phyloP scores from a whole-genome alignment of 2,329 filamentous ascomycete genomes.

The Aspergillus terreus region DNA sequence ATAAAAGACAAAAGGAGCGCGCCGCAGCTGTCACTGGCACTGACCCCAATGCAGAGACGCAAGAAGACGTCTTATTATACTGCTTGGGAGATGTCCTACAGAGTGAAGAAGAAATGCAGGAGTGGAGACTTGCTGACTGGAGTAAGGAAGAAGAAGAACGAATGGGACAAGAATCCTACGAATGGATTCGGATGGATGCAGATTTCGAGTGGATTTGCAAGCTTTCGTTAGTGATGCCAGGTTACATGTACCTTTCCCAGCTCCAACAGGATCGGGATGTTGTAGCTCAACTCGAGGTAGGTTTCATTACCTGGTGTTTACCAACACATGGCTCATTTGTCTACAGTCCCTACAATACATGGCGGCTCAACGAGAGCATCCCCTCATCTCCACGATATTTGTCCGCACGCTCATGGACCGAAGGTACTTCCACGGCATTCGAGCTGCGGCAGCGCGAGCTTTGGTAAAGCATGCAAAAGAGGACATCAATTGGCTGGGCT shows the following conservation, averaged over 20 bases:
- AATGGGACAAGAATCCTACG: constrained; percentile 95
- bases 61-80: constrained; percentile 82
- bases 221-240: constrained; percentile 76
- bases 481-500: constrained; percentile 69
- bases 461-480: constrained; percentile 73
- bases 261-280: constrained; percentile 96
- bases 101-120: constrained; percentile 70
- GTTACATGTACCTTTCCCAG: constrained; percentile 98
- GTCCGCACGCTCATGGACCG: constrained; percentile 85
- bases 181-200: constrained; percentile 97
- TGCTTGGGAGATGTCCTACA: constrained; percentile 89
- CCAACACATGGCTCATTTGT: constrained; percentile 3
- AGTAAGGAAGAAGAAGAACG: constrained; percentile 78
- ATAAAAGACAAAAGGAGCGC: constrained; percentile 75
- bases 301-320: constrained; percentile 10
- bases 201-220: constrained; percentile 97
- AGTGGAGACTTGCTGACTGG: constrained; percentile 89
- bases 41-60: constrained; percentile 61
- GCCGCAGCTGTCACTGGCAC: constrained; percentile 60
- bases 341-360: constrained; percentile 68
- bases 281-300: constrained; percentile 69
- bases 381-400: constrained; percentile 83
- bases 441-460: constrained; percentile 75
- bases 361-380: constrained; percentile 63
- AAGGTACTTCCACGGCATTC: constrained; percentile 91